phyloP scores from a whole-genome alignment of 352 stramenopile genomes.

The Phytophthora pisi region DNA sequence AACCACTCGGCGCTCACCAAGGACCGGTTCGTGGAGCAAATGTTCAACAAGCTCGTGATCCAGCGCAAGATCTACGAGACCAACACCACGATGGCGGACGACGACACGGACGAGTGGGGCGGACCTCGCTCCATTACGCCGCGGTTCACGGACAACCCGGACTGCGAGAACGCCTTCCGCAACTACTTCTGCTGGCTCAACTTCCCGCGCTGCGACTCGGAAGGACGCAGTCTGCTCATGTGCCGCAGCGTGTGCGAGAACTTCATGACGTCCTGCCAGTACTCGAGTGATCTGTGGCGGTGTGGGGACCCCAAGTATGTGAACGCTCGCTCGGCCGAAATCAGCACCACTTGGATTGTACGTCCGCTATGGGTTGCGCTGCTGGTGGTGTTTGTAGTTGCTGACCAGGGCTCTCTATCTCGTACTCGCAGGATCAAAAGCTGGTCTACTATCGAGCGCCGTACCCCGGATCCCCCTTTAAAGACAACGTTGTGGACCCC shows the following conservation, averaged over 20 bases:
- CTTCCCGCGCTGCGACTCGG: conserved; percentile 90
- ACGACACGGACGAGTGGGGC: conserved; percentile 77
- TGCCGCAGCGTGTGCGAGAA: conserved; percentile 92
- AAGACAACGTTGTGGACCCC: conserved; percentile 70
- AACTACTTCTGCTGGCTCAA: conserved; percentile 94
- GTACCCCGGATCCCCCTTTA: conserved; percentile 82
- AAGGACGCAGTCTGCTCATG: conserved; percentile 78
- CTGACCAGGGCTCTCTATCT: conserved; percentile 3
- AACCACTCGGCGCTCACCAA: conserved; percentile 80
- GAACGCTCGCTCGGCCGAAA: conserved; percentile 69
- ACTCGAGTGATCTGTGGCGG: conserved; percentile 86
- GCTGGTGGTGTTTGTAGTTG: conserved; percentile 1
- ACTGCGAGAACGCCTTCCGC: conserved; percentile 90
- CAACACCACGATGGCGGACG: conserved; percentile 61
- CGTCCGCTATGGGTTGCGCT: conserved; percentile 17
- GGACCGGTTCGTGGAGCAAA: conserved; percentile 70
- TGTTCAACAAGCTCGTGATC: conserved; percentile 65
- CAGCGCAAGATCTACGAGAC: conserved; percentile 72
- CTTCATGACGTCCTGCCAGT: conserved; percentile 88
- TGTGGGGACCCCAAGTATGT: conserved; percentile 80
- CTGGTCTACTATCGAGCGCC: conserved; percentile 82
- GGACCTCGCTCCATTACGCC: conserved; percentile 57
- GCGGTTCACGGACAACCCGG: conserved; percentile 85
- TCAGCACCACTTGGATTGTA: conserved; percentile 67
- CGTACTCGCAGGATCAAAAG: conserved; percentile 49